These are phyloP conservation scores for Athelia sp. DNA, from an alignment of 1,284 basidiomycete species.

Conservation along the genomic window DNA sequence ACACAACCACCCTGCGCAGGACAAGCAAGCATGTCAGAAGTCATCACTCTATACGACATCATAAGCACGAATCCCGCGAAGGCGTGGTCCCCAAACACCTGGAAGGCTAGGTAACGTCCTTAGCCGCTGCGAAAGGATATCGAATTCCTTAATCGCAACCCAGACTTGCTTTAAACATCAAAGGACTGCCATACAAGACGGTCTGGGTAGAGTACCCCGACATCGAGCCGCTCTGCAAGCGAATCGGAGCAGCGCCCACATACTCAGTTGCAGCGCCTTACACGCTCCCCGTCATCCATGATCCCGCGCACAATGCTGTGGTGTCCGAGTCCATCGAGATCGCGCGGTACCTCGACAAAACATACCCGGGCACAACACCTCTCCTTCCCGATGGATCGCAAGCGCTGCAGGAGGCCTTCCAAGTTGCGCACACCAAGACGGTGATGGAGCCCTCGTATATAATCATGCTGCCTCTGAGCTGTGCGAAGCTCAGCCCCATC, in stretches of 20 bases:
- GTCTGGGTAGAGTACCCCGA: conserved; percentile 34
- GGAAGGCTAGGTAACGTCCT: background rate
- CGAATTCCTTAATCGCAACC: no score
- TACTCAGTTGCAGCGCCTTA: conserved; percentile 17
- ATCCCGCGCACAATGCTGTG: conserved; percentile 20
- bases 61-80: background rate
- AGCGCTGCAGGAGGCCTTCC: conserved; percentile 18
- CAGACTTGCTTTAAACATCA: conserved; percentile 34
- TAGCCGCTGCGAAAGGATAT: no score
- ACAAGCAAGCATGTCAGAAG: background rate
- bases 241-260: conserved; percentile 25
- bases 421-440: conserved; percentile 10
- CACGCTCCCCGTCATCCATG: conserved; percentile 33
- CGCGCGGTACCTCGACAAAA: conserved; percentile 31
- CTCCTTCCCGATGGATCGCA: conserved; percentile 22
- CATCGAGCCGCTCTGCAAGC: conserved; percentile 24
- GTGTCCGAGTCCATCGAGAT: conserved; percentile 31
- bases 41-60: conserved; percentile 1
- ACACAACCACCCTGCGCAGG: no score
- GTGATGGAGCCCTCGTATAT: conserved; percentile 7
- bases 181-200: conserved; percentile 32
- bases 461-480: conserved; percentile 12
- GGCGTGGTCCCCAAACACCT: background rate
- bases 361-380: conserved; percentile 21
- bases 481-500: conserved; percentile 16